Percentiles rank a stretch among this genome's conserved stretches.
phyloP scores from a whole-genome alignment of 805 yeast genomes.

The Yamadazyma laniorum region DNA sequence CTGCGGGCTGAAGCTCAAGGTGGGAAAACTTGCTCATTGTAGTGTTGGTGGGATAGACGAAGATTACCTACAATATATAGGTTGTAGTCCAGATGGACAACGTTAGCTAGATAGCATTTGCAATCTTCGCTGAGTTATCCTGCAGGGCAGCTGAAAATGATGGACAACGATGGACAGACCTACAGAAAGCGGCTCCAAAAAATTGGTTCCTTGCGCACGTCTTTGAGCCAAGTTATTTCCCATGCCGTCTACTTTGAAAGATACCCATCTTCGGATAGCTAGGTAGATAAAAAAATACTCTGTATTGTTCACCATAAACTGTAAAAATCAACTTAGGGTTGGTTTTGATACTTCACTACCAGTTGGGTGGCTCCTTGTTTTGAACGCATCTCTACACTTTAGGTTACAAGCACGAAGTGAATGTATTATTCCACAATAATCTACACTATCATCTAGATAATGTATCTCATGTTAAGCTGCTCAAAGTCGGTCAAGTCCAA shows the following conservation, averaged over 20 bases:
- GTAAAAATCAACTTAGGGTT: no score
- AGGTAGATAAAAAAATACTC: no score
- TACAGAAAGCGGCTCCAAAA: no score
- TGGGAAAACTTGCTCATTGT: neutral
- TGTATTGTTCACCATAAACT: no score
- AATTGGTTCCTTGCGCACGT: no score
- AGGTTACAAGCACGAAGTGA: neutral
- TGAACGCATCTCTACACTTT: no score
- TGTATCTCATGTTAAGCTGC: constrained; percentile 36
- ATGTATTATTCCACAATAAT: neutral
- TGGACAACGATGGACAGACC: neutral
- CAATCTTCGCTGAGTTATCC: neutral
- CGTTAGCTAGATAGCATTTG: neutral
- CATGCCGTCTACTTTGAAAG: no score
- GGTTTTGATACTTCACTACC: no score
- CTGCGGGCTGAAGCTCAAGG: neutral
- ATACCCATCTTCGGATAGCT: no score
- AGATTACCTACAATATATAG: neutral
- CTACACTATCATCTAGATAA: neutral
- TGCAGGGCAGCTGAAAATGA: neutral
- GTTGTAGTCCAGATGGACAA: neutral
- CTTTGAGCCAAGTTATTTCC: no score
- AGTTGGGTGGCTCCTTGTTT: no score
- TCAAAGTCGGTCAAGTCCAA: constrained; percentile 46
- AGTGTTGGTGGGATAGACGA: neutral